These are phyloP conservation scores for Chrysanthemum lavandulifolium DNA, from an alignment of 129 eudicot species.

Conservation along the genomic window DNA sequence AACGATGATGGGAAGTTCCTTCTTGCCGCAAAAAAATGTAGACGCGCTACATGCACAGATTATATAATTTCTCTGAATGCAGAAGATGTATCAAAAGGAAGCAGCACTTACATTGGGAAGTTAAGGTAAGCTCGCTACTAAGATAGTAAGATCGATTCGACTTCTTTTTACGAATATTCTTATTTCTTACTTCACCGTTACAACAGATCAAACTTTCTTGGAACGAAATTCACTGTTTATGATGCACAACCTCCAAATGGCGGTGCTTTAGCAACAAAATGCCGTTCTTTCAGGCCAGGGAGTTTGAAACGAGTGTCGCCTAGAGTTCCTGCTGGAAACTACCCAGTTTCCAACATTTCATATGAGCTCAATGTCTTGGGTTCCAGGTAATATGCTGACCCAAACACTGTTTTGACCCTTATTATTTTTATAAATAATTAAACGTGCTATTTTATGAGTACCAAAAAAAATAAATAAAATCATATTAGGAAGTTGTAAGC, in stretches of 20 bases:
- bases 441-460: no score
- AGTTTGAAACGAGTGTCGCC: slow-evolving; percentile 75
- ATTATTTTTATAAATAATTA: no score
- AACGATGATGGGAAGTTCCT: slow-evolving; percentile 83
- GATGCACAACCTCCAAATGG: slow-evolving; percentile 78
- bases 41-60: slow-evolving; percentile 87
- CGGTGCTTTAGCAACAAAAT: slow-evolving; percentile 54
- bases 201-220: slow-evolving; percentile 81
- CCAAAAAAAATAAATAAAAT: no score
- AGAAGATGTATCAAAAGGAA: slow-evolving; percentile 67
- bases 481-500: no score
- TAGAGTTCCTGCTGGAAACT: slow-evolving; percentile 74
- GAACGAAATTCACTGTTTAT: slow-evolving; percentile 84
- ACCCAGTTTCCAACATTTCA: slow-evolving; percentile 71
- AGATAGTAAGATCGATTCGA: background rate
- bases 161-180: slow-evolving; percentile 1
- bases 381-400: slow-evolving; percentile 52
- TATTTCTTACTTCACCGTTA: background rate
- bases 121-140: slow-evolving; percentile 56
- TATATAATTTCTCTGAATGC: slow-evolving; percentile 68
- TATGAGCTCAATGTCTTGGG: slow-evolving; percentile 92
- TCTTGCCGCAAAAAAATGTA: slow-evolving; percentile 77
- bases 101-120: slow-evolving; percentile 78
- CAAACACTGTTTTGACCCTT: no score
- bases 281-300: slow-evolving; percentile 54